These are phyloP conservation scores for Paramecium pentaurelia DNA, from an alignment of 73 alveolate genomes.

Conservation along the genomic window DNA sequence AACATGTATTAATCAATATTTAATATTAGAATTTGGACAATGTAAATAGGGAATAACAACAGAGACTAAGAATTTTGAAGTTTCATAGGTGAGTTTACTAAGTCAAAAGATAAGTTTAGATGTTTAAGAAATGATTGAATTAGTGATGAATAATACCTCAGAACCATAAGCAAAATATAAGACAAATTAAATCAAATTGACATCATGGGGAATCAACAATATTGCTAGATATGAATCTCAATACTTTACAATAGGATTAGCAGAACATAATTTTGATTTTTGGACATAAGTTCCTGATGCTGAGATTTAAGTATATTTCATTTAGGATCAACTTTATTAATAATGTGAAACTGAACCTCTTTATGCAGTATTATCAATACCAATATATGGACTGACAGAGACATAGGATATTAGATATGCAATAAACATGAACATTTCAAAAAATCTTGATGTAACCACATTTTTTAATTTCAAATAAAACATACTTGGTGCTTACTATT, in stretches of 20 bases:
- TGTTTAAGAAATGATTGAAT: background rate
- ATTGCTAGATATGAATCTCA: background rate
- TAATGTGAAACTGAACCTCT: background rate
- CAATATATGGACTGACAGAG: background rate
- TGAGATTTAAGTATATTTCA: background rate
- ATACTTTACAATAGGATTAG: background rate
- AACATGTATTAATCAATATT: background rate
- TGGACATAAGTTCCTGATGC: background rate
- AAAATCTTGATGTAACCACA: no score
- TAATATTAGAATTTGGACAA: background rate
- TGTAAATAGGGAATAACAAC: background rate
- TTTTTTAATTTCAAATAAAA: background rate
- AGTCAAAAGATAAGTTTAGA: background rate
- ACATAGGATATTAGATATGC: background rate
- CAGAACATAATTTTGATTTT: background rate
- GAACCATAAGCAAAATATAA: background rate
- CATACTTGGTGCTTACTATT: background rate
- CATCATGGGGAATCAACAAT: background rate
- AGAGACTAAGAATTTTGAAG: background rate
- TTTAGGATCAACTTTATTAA: background rate
- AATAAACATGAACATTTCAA: background rate
- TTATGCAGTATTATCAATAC: background rate
- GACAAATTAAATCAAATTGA: background rate
- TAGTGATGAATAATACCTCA: background rate
- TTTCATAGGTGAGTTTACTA: background rate